Evolutionary conservation across 1,284 basidiomycete genomes (phyloP), one percentile per base, ranked within the genome.

Genomic region (Puccinia coronata): DNA sequence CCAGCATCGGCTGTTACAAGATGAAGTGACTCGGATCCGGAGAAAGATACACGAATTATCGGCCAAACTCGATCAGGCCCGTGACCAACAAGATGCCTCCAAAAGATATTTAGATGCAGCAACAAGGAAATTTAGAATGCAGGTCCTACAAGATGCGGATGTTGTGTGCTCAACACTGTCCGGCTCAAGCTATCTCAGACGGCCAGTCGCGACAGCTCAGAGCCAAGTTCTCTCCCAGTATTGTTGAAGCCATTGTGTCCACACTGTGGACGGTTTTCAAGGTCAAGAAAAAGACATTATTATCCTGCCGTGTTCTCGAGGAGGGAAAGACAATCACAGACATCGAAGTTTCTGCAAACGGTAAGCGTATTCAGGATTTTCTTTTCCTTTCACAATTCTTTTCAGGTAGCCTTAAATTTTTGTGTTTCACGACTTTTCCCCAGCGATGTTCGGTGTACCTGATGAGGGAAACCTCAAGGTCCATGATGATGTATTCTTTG

Each of bases 221-320:
- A 77, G 86, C 89, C 80, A 89, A 89, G 14, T 98, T 94, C 85
- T 95, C 95, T 0, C 85, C 87, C 34, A 90, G 91, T 31, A 92
- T 97, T 36, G 84, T 91, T 3, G 89, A 89, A 34, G 90, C 89
- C 43, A 91, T 99, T 59, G 93, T 84, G 98, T 99, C 88, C 94
- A 97, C 86, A 99, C 97, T 0, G 97, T 99, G 55, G 95, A 98
- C 87, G 96, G 95, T 12, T 98, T 98, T 85, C 96, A 98, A 87
- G 96, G 96, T 72, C 96, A 98, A 87, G 96, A 98, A 86, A 98
- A 98, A 86, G 94, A 96, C 84, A 91, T 98, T 76, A 96, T 98
- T 86, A 97, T 98, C 82, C 88, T 98, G 25, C 97, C 95, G 1
- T 96, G 94, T 86, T 96, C 98, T 28, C 91, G 96, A 84, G 84